A percentile compares a stretch with the other conserved stretches of the same genome.
Evolutionary conservation across 805 yeast species (phyloP).

Genomic region (Danielia reshetovae): DNA sequence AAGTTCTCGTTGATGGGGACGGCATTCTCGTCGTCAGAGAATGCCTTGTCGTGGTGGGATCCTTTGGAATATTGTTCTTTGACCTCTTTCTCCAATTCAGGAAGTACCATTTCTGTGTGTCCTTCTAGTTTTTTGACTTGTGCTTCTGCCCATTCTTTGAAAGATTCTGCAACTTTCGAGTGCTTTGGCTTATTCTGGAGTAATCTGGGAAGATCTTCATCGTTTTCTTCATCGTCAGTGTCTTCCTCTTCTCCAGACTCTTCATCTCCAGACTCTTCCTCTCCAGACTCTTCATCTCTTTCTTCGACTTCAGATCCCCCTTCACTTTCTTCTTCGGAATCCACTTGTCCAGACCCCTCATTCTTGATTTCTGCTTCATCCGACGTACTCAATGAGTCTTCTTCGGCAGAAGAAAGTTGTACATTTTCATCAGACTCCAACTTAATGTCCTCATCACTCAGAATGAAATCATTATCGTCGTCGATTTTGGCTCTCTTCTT

Average conservation of each 20-base stretch:
- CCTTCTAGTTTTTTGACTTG: constrained; percentile 66
- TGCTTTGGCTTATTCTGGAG: constrained; percentile 42
- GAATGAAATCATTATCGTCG: constrained; percentile 59
- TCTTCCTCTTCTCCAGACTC: constrained; percentile 27
- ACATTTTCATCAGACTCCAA: constrained; percentile 3
- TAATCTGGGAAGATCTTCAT: constrained; percentile 29
- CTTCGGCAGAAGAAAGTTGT: background rate
- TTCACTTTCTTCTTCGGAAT: constrained; percentile 14
- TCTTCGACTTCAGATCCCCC: constrained; percentile 19
- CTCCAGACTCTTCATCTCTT: constrained; percentile 20
- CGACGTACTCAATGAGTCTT: background rate
- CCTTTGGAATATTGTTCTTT: constrained; percentile 57
- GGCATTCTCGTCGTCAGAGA: constrained; percentile 54
- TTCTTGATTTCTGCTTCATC: constrained; percentile 1
- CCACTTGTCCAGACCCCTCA: constrained; percentile 12
- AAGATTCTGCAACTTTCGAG: constrained; percentile 47
- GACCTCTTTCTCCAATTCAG: constrained; percentile 45
- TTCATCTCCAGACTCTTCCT: constrained; percentile 28
- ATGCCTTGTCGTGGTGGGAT: constrained; percentile 48
- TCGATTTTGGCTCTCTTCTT: constrained; percentile 42
- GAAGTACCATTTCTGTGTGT: constrained; percentile 38
- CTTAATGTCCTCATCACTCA: constrained; percentile 29
- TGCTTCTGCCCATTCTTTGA: constrained; percentile 85
- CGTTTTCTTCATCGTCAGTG: constrained; percentile 26
- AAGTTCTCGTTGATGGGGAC: constrained; percentile 54